Conservation (phyloP, 2,329 filamentous ascomycete species). For the Botrytis cinerea region DNA sequence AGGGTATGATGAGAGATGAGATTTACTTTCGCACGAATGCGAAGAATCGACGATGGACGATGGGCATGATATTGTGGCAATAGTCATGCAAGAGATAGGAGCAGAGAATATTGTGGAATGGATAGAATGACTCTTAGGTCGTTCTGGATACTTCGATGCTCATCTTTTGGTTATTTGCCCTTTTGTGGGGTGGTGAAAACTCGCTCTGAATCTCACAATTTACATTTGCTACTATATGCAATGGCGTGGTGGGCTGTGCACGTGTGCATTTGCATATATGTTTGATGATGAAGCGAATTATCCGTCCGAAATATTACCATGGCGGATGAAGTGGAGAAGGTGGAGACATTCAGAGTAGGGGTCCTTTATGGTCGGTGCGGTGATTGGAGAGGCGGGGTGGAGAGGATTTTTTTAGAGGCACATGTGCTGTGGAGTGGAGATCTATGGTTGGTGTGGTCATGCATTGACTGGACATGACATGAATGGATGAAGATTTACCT, state of each 20-base stretch:
- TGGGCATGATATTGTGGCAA: constrained; percentile 1
- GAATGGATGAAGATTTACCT: background rate
- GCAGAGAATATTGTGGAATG: constrained; percentile 5
- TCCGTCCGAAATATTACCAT: constrained; percentile 12
- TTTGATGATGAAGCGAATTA: constrained; percentile 1
- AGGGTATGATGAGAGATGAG: constrained; percentile 9
- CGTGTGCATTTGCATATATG: constrained; percentile 10
- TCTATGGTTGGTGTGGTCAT: background rate
- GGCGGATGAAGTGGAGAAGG: background rate
- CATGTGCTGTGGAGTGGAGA: constrained; percentile 10
- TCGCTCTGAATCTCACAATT: background rate
- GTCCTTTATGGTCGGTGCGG: background rate
- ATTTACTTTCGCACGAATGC: background rate
- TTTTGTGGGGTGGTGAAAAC: constrained; percentile 1
- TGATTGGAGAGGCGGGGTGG: constrained; percentile 14
- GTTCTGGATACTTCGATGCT: constrained; percentile 15
- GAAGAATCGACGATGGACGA: background rate
- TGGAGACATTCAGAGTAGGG: background rate
- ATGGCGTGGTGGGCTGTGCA: constrained; percentile 9
- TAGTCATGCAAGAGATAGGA: background rate
- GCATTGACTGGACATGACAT: background rate
- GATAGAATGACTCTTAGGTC: constrained; percentile 11
- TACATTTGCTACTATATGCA: constrained; percentile 5
- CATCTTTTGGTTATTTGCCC: background rate
- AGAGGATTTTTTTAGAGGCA: background rate